Percentiles rank a stretch among this genome's conserved stretches.
Evolutionary conservation across 306 rosid genomes (phyloP).

Genomic region (Quercus berberidifolia): DNA sequence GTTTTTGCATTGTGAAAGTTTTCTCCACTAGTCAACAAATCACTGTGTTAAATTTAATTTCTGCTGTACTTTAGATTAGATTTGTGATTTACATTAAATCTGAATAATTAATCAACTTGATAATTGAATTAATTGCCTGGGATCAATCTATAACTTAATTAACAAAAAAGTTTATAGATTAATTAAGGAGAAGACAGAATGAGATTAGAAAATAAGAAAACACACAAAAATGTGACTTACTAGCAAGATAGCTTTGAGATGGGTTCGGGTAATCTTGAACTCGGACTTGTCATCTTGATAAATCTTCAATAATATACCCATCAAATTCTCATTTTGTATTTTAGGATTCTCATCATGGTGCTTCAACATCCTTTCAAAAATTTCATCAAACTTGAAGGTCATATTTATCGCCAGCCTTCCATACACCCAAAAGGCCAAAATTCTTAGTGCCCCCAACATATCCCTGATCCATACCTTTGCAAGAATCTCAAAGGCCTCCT

Average conservation of each 20-base stretch:
- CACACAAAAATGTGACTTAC: conserved; percentile 16
- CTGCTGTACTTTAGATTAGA: too few relatives aligned
- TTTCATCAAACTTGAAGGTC: conserved; percentile 34
- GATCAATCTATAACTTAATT: too few relatives aligned
- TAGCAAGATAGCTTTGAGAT: conserved; percentile 45
- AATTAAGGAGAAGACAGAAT: too few relatives aligned
- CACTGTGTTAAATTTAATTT: too few relatives aligned
- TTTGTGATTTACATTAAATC: too few relatives aligned
- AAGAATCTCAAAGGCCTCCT: conserved; percentile 29
- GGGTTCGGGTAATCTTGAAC: conserved; percentile 40
- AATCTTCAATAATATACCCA: conserved; percentile 41
- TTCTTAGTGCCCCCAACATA: conserved; percentile 44
- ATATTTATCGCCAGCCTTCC: conserved; percentile 37
- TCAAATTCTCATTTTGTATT: conserved; percentile 32
- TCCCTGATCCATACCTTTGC: conserved; percentile 50
- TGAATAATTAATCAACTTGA: too few relatives aligned
- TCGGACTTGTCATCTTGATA: conserved; percentile 43
- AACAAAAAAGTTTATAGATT: too few relatives aligned
- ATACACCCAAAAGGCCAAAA: conserved; percentile 38
- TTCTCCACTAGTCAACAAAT: too few relatives aligned
- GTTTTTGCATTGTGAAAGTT: too few relatives aligned
- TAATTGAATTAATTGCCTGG: too few relatives aligned
- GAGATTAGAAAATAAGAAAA: too few relatives aligned
- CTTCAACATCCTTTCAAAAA: conserved; percentile 40
- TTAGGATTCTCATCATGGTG: conserved; percentile 34